Base-by-base conservation (phyloP, 2,329 filamentous ascomycete genomes). In the Drechslerella dactyloides region DNA sequence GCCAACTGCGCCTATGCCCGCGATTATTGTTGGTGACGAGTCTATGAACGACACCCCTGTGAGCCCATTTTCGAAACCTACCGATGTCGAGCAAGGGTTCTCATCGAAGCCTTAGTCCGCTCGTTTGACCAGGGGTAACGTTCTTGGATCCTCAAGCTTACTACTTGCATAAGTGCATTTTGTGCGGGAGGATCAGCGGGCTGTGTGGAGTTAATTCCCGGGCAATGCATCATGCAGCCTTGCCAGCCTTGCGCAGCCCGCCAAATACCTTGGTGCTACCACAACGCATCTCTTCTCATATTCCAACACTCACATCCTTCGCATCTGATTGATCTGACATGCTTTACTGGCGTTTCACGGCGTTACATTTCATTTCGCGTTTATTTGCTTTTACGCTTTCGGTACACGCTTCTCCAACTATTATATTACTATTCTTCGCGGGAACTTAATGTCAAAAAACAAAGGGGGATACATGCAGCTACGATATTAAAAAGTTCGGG, bases 11-110 rank as follows among this genome's bases (percentile, higher is more conserved):
- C 60, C 60, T 24, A 61, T 57, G 55, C 60, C 68, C 11, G 60
- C 60, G 23, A 72, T 72, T 30, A 60, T 72, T 60, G 68, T 65
- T 46, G 68, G 60, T 6, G 60, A 72, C 54, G 68, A 72, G 19
- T 54, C 48, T 23, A 62, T 35, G 19, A 40, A 13, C 21, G 48
- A 57, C 27, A 69, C 60, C n/a, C 68, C 68, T 8, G 57, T 72
- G 7, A 72, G 68, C 68, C 68, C 68, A 50, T 72, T 60, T 37
- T 56, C 68, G 21, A 72, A 65, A 48, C 21, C 55, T 24, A n/a
- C 68, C 23, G 68, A 72, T 51, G 40, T 65, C 24, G 68, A 72
- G 35, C 57, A 65, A 35, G 68, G 60, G 10, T 54, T 53, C 21
- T 51, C 55, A 52, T 24, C 53, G 13, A 65, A 61, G 23, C 53